Percentiles rank a stretch among this genome's conserved stretches.
phyloP scores from a whole-genome alignment of 108 stramenopile genomes.

The Cyclotella cryptica region DNA sequence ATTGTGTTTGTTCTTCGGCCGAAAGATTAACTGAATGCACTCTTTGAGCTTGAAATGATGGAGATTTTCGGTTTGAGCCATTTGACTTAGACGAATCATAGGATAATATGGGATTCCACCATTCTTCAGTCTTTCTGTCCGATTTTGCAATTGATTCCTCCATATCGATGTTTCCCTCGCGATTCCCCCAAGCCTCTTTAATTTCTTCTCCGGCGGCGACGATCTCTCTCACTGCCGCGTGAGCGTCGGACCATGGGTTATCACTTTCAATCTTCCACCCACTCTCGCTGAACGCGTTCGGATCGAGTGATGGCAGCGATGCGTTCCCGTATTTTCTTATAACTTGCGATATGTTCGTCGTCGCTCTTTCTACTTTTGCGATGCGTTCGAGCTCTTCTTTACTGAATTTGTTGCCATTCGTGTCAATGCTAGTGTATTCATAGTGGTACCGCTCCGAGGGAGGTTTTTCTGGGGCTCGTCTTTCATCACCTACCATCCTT shows the following conservation, averaged over 20 bases:
- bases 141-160: neutral
- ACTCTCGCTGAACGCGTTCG: neutral
- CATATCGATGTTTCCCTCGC: neutral
- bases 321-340: conserved; percentile 38
- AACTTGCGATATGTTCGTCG: conserved; percentile 17
- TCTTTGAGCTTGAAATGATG: neutral
- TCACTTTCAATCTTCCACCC: conserved; percentile 30
- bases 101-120: conserved; percentile 6
- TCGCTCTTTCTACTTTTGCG: conserved; percentile 19
- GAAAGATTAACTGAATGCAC: conserved; percentile 7
- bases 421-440: neutral
- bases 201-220: conserved; percentile 15
- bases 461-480: too few relatives aligned
- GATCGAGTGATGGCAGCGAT: conserved; percentile 29
- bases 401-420: neutral
- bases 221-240: conserved; percentile 38
- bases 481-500: too few relatives aligned
- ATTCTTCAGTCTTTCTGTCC: neutral
- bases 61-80: neutral
- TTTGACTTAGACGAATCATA: neutral
- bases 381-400: neutral
- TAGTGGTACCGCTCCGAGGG: neutral
- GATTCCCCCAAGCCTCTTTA: conserved; percentile 23
- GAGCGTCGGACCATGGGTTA: conserved; percentile 30
- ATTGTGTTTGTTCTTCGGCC: conserved; percentile 33